Conservation (phyloP, 1,284 basidiomycete species). For the Ceratobasidium sp. region DNA sequence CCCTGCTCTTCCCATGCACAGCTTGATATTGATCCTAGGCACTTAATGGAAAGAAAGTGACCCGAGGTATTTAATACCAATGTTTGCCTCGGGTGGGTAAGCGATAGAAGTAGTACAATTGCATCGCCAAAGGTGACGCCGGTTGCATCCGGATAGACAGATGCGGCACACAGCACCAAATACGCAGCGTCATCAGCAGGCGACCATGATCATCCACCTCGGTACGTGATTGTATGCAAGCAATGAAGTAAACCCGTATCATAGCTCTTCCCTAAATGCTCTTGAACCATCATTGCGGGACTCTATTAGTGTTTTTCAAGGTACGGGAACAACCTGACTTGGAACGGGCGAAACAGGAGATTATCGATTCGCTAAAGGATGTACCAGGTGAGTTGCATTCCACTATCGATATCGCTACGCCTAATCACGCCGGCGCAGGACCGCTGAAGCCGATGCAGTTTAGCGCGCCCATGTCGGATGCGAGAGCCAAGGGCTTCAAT, state of each 20-base stretch:
- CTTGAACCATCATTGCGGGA: not conserved
- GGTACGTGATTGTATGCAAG: not conserved
- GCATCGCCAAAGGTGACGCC: too few species aligned
- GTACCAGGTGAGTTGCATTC: not conserved
- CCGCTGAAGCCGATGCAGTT: constrained; percentile 10
- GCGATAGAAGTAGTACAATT: too few species aligned
- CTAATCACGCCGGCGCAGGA: not conserved
- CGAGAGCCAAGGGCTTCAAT: not conserved
- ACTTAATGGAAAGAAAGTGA: too few species aligned
- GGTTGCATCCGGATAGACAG: too few species aligned
- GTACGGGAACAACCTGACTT: not conserved
- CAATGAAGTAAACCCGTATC: not conserved
- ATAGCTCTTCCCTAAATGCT: too few species aligned
- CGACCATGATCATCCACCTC: constrained; percentile 21
- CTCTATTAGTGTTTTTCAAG: not conserved
- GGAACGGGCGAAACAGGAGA: constrained; percentile 8
- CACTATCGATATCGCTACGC: too few species aligned
- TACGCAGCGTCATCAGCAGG: too few species aligned
- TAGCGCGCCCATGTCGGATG: not conserved
- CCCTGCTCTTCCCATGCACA: too few species aligned
- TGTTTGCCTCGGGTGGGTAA: too few species aligned
- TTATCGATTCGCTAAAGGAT: not conserved
- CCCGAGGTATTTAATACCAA: too few species aligned
- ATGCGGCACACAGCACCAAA: too few species aligned
- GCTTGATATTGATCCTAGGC: too few species aligned